Conservation (phyloP, 345 rosid species). For the Lepidium sativum region DNA sequence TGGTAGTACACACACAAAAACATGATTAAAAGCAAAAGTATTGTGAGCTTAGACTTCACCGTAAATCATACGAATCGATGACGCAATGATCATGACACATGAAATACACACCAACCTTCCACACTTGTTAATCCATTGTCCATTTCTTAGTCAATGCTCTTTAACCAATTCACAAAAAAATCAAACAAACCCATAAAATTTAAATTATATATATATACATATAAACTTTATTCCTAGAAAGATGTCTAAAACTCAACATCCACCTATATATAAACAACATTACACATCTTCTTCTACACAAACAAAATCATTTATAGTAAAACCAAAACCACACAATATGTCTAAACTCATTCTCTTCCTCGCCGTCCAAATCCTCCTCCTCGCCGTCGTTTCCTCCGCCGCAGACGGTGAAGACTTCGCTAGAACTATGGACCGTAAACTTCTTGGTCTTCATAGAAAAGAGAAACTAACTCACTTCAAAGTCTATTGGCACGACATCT, state of each 20-base stretch:
- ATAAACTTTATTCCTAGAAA: neutral
- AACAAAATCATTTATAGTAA: too few relatives aligned
- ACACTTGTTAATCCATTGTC: neutral
- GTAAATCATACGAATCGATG: conserved; percentile 23
- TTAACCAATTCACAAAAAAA: conserved; percentile 3
- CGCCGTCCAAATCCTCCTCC: conserved; percentile 7
- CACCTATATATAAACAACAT: conserved; percentile 8
- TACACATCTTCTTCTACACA: neutral
- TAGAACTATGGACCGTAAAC: conserved; percentile 29
- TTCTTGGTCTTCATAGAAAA: conserved; percentile 28
- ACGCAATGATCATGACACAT: conserved; percentile 19
- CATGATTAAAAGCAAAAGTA: too few relatives aligned
- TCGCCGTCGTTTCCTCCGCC: conserved; percentile 6
- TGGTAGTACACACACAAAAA: too few relatives aligned
- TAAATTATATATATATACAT: too few relatives aligned
- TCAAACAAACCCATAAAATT: neutral
- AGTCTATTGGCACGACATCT: conserved; percentile 62
- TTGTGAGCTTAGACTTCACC: neutral
- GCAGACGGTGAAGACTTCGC: conserved; percentile 21
- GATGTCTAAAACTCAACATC: neutral
- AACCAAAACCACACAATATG: conserved; percentile 6
- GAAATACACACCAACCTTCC: neutral
- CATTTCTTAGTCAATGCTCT: too few relatives aligned
- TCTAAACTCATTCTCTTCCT: conserved; percentile 18
- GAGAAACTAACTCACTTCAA: conserved; percentile 61